Evolutionary conservation across 2,329 filamentous ascomycete genomes (phyloP).

Genomic region (Phoma sp.): DNA sequence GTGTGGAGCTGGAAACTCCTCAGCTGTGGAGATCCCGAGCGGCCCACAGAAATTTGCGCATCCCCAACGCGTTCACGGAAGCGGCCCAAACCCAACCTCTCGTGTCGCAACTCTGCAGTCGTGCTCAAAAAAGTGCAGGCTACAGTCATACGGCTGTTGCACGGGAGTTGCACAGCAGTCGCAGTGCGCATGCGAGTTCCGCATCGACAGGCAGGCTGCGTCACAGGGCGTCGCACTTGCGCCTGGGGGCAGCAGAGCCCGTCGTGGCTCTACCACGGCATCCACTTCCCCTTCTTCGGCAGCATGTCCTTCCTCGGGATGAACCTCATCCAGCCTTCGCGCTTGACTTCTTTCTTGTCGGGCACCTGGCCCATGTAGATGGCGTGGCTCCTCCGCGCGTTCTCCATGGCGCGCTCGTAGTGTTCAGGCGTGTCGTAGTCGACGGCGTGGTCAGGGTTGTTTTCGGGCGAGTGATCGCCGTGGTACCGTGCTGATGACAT

Average conservation of each 20-base stretch:
- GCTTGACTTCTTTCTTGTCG: conserved; percentile 22
- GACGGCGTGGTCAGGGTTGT: conserved; percentile 34
- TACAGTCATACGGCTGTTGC: not conserved
- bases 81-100: not conserved
- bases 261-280: conserved; percentile 6
- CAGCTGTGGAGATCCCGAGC: not conserved
- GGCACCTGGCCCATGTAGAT: conserved; percentile 28
- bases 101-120: not conserved
- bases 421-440: conserved; percentile 30
- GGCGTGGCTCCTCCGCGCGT: conserved; percentile 32
- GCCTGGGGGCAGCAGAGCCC: no score
- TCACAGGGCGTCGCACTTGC: not conserved
- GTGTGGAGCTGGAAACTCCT: conserved; percentile 10
- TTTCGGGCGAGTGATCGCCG: conserved; percentile 35
- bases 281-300: conserved; percentile 15
- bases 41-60: conserved; percentile 6
- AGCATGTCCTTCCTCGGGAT: conserved; percentile 20
- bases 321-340: conserved; percentile 28
- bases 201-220: not conserved
- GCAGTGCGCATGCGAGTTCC: not conserved
- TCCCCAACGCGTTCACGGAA: not conserved
- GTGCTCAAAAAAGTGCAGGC: not conserved
- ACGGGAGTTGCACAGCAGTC: not conserved
- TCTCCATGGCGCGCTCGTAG: conserved; percentile 29
- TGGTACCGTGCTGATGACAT: conserved; percentile 29